Evolutionary conservation across 352 stramenopile species (phyloP), one percentile per base, ranked within the genome.

Genomic region (Phytophthora citricola): DNA sequence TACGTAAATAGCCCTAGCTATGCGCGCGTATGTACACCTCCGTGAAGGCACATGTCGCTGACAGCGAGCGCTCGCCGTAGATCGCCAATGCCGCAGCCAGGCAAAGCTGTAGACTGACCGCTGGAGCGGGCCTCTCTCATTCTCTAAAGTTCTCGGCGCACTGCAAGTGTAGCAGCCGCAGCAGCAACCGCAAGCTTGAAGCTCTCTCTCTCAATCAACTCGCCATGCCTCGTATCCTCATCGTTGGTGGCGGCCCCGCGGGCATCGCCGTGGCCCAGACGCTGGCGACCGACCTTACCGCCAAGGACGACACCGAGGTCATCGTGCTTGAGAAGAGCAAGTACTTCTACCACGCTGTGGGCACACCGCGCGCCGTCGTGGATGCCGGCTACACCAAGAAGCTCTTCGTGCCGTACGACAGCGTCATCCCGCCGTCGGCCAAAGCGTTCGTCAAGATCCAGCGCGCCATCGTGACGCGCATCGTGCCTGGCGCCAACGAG

Each of bases 361-460:
- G 62, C 34, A 58, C 68, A 1, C 76, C 79, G 14, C 76, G 81
- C 54, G 81, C 79, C 4, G 70, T 76, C 48, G 73, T 84, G 43
- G 75, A 89, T n/a, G 60, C 58, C 22, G 36, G 20, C 15, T 90
- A 81, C 69, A 69, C 61, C 45, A 53, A 58, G 10, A 89, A 87
- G 58, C 70, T 90, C 34, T 88, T 88, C 63, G 61, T 90, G 12
- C 79, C 77, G 43, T 84, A 85, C 52, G 76, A 80, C 60, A 79
- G 73, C 20, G 77, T 66, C n/a, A 63, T 89, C 32, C 69, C 76
- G n/a, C 64, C 66, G 27, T 48, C 62, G 14, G 55, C 74, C 34
- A 53, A 51, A 20, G 24, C 41, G 2, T 87, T 81, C 62, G 74
- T 71, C 44, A 74, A 76, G 59, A 67, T 87, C 41, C 59, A 78